Evolutionary conservation across 768 basidiomycete species (phyloP).

Genomic region (Tricholoma matsutake): DNA sequence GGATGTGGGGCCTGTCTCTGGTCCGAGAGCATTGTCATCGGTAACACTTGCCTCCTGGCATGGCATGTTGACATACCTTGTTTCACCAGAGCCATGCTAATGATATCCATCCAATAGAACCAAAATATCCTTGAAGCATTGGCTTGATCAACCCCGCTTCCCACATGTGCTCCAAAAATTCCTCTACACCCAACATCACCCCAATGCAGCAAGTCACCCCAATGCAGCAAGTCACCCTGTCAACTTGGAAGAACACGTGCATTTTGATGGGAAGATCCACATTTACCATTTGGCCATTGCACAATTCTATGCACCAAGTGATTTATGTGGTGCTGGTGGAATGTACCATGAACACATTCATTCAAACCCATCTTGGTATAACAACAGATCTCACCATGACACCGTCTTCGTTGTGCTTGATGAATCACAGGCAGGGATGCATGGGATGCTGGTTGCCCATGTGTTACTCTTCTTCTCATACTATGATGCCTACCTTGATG

Average conservation of each 20-base stretch:
- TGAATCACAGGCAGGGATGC: conserved; percentile 20
- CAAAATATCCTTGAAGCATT: conserved; percentile 6
- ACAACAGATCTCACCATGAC: conserved; percentile 15
- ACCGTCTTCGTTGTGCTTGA: conserved; percentile 25
- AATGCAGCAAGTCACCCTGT: not conserved
- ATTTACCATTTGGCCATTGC: too few species aligned
- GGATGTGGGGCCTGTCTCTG: too few species aligned
- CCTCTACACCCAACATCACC: conserved; percentile 13
- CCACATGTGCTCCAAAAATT: conserved; percentile 9
- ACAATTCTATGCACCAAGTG: conserved; percentile 19
- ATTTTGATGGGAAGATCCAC: conserved; percentile 1
- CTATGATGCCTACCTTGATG: not conserved
- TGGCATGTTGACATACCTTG: not conserved
- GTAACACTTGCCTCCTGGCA: too few species aligned
- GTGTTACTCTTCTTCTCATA: conserved; percentile 27
- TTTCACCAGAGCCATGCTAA: not conserved
- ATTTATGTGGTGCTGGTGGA: too few species aligned
- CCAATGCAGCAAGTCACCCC: too few species aligned
- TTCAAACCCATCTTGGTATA: conserved; percentile 21
- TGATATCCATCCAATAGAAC: not conserved
- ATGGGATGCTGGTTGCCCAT: conserved; percentile 22
- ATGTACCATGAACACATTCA: too few species aligned
- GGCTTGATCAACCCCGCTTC: conserved; percentile 11
- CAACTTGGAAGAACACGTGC: conserved; percentile 1
- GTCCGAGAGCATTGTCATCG: too few species aligned